A percentile compares a stretch with the other conserved stretches of the same genome.
Evolutionary conservation across 2,329 filamentous ascomycete genomes (phyloP).

Genomic region (Verticillium isaacii): DNA sequence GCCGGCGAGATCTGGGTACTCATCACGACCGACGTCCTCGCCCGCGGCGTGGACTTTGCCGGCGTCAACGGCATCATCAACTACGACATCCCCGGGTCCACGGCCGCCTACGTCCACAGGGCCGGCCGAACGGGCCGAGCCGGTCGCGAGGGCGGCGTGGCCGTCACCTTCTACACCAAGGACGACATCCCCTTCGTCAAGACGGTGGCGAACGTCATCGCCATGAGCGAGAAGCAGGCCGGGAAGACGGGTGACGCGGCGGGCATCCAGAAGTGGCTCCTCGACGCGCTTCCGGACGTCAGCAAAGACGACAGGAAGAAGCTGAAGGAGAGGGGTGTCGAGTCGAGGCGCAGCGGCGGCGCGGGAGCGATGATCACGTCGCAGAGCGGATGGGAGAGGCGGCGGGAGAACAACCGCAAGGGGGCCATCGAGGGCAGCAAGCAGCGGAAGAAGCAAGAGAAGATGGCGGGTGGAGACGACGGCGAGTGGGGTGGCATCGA

Average conservation of each 20-base stretch:
- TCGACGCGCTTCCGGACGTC: constrained; percentile 80
- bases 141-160: constrained; percentile 80
- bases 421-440: constrained; percentile 61
- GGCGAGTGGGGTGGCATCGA: constrained; percentile 46
- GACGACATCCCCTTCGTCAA: constrained; percentile 89
- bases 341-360: constrained; percentile 51
- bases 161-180: constrained; percentile 91
- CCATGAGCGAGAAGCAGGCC: constrained; percentile 70
- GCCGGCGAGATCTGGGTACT: constrained; percentile 93
- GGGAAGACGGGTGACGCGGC: constrained; percentile 47
- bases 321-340: constrained; percentile 77
- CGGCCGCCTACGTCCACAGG: constrained; percentile 87
- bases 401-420: constrained; percentile 60
- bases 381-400: constrained; percentile 71
- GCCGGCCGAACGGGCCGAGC: constrained; percentile 88
- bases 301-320: constrained; percentile 80
- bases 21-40: constrained; percentile 90
- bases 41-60: constrained; percentile 89
- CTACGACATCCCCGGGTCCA: constrained; percentile 92
- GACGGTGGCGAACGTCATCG: constrained; percentile 89
- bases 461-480: constrained; percentile 19
- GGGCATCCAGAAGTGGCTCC: constrained; percentile 75
- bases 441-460: constrained; percentile 39
- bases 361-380: constrained; percentile 69
- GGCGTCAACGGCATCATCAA: constrained; percentile 96